These are phyloP conservation scores for Daedaleopsis sinensis DNA, from an alignment of 768 basidiomycete genomes.

Conservation along the genomic window DNA sequence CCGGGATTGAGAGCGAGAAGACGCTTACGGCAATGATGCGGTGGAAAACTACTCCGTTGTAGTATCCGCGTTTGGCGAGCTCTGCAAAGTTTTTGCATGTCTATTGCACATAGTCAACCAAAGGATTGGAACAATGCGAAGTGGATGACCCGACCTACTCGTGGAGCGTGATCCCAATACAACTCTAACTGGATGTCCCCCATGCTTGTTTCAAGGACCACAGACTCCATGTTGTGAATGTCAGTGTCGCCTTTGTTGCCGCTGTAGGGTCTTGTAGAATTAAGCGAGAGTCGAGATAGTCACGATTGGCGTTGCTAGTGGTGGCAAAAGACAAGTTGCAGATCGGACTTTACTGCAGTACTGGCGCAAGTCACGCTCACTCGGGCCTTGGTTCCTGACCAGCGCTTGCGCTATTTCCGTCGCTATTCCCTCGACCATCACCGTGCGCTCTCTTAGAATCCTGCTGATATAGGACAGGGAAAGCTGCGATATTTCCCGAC, in stretches of 20 bases:
- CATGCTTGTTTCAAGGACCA: conserved; percentile 79
- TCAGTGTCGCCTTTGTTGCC: neutral
- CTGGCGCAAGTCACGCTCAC: neutral
- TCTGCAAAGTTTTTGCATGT: conserved; percentile 96
- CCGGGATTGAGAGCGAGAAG: neutral
- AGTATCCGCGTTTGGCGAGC: conserved; percentile 89
- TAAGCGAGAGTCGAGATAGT: too few relatives aligned
- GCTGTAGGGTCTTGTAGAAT: too few relatives aligned
- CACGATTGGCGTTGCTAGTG: conserved; percentile 16
- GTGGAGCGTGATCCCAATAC: conserved; percentile 91
- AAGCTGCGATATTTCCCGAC: too few relatives aligned
- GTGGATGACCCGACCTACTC: conserved; percentile 37
- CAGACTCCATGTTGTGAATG: conserved; percentile 47
- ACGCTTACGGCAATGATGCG: conserved; percentile 82
- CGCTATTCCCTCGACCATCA: neutral
- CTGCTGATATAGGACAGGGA: neutral
- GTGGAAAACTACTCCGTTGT: conserved; percentile 89
- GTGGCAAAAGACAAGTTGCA: conserved; percentile 9
- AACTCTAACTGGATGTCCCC: conserved; percentile 90
- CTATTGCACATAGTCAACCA: conserved; percentile 42
- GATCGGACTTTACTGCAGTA: neutral
- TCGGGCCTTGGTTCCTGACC: neutral
- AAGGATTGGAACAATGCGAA: neutral
- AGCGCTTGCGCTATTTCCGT: neutral
- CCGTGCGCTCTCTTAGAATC: neutral